Base-by-base conservation (phyloP, 148 eudicot genomes). In the Tetragonia tetragonoides region DNA sequence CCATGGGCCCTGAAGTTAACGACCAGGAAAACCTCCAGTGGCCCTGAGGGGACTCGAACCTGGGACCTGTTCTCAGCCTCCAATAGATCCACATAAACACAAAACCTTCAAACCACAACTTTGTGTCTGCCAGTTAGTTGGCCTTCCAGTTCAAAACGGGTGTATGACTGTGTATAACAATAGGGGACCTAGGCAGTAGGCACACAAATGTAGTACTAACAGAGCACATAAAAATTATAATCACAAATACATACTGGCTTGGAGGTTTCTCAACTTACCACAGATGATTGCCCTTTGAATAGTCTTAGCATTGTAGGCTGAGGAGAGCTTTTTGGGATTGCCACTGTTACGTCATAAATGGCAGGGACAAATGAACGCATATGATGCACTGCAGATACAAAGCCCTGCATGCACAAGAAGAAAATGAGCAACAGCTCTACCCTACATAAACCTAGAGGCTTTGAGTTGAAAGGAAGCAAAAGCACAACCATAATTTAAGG, bases 341-440 rank as follows among this genome's bases (percentile, higher is more conserved):
- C 91, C 77, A 93, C 89, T 40, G 97, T 91, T 10, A 87, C 72
- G 75, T 95, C 97, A 86, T 92, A 92, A 66, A 95, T 80, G 11
- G 97, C 97, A 28, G 99, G 99, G 80, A 90, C 93, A 84, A 92
- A 95, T 59, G 93, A 86, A 20, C 97, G 90, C 97, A 92, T 95
- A 37, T 91, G 89, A 80, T 85, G 85, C 23, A 95, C 99, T 66
- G 99, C 94, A 68, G 97, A 57, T 78, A 92, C 97, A 85, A 95
- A 92, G 17, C 99, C 99, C 99, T 95, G 87, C 74, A 82, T 67
- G 38, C 61, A 78, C 66, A 56, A 46, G 34, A 74, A 61, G 57
- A 66, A 70, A 64, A 66, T 42, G 59, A 65, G 62, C 23, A 9
- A 72, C 66, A 74, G 71, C 46, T 54, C 68, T 16, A 4, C 51